Base-by-base conservation (phyloP, 169 alveolate genomes). In the Plasmodium adleri region DNA sequence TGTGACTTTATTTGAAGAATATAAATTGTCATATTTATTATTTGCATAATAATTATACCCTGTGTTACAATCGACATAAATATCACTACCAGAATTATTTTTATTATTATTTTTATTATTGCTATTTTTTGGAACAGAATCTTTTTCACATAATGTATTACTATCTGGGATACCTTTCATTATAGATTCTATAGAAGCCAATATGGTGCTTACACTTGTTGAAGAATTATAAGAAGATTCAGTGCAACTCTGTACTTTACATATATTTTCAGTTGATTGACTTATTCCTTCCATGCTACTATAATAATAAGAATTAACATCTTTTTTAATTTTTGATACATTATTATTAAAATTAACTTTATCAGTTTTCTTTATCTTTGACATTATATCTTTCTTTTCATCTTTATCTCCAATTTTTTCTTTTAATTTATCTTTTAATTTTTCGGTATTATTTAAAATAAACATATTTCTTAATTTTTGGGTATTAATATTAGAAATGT, bases 141-240 rank as follows among this genome's bases (percentile, higher is more conserved):
- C 59, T 67, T 58, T 80, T 17, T 80, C 83, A 49, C 43, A 66
- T 20, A 80, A 66, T 0, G 83, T 67, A 1, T 78, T 63, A 13
- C 66, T 67, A 32, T 80, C 64, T 0, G 90, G 90, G 1, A 80
- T 80, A 12, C 56, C 20, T 54, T 47, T 68, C 49, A 68, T 39
- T n/a, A 47, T 20, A 1, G 73, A 67, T 43, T 67, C 90, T 1
- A 32, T 62, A 20, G 90, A 56, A 1, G 58, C 90, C 1, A 80
- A 52, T 20, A 80, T 72, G 3, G 83, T 80, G 8, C 83, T 80
- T 1, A 67, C 28, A 56, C 90, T 80, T 15, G 26, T 43, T 5
- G 72, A 24, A 12, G 78, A 80, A 17, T 52, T 47, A 39, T 54
- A 66, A 56, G 32, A 26, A 20, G 66, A 60, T 8, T 75, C 52